Evolutionary conservation across 1,284 basidiomycete species (phyloP).

Genomic region (Mycosarcoma mackinlayi): DNA sequence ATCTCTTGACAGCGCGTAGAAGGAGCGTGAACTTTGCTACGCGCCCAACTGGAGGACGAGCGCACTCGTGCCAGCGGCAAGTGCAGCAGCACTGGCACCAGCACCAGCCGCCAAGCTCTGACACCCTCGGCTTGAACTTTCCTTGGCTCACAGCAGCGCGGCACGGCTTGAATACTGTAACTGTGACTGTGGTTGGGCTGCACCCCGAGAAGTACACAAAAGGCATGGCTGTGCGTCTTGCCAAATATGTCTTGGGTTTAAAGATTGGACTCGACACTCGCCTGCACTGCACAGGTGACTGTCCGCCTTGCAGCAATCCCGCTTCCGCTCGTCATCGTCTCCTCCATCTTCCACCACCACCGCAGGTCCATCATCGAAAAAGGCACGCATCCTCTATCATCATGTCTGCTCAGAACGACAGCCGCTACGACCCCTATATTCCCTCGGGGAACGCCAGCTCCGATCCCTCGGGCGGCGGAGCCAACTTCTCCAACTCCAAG

Average conservation of each 20-base stretch:
- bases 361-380: constrained; percentile 4
- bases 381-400: neutral
- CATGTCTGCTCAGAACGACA: constrained; percentile 56
- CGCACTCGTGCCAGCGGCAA: too few species aligned
- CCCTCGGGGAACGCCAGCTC: constrained; percentile 57
- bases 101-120: too few species aligned
- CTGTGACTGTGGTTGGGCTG: too few species aligned
- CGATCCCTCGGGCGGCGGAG: constrained; percentile 47
- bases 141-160: too few species aligned
- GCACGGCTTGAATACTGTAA: too few species aligned
- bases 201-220: too few species aligned
- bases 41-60: too few species aligned
- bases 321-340: constrained; percentile 3
- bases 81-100: too few species aligned
- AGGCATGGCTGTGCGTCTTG: neutral
- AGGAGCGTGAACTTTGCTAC: constrained; percentile 6
- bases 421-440: constrained; percentile 66
- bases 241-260: neutral
- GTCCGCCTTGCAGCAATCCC: neutral
- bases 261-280: neutral
- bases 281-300: neutral
- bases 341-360: constrained; percentile 8
- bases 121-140: too few species aligned
- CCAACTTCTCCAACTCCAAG: constrained; percentile 57
- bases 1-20: neutral